These are phyloP conservation scores for Hyparrhenia diplandra DNA, from an alignment of 176 grass and related monocot species.

Conservation along the genomic window DNA sequence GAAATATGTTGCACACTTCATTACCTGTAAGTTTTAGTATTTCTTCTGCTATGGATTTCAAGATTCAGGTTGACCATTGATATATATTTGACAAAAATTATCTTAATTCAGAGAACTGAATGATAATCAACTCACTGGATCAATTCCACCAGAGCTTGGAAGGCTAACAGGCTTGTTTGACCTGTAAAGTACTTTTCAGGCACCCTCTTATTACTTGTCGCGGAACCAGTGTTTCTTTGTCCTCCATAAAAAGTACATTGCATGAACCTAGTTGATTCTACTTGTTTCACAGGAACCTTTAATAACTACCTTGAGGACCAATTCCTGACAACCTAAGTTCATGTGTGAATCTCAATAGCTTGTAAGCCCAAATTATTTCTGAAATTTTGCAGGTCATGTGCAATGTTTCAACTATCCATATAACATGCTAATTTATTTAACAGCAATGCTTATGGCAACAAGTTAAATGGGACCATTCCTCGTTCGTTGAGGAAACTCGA, in stretches of 20 bases:
- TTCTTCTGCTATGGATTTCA: neutral
- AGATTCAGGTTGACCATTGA: neutral
- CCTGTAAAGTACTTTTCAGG: slow-evolving; percentile 49
- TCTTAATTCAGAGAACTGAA: slow-evolving; percentile 74
- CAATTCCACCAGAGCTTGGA: slow-evolving; percentile 87
- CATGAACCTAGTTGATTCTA: neutral
- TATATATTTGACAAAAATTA: neutral
- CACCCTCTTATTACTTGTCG: neutral
- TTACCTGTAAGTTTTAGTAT: slow-evolving; percentile 62
- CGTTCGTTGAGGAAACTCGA: slow-evolving; percentile 72
- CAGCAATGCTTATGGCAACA: slow-evolving; percentile 95
- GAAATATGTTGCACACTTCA: slow-evolving; percentile 94
- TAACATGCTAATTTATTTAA: slow-evolving; percentile 17
- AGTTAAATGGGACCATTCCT: slow-evolving; percentile 91
- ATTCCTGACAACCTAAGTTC: slow-evolving; percentile 94
- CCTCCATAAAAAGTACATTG: neutral
- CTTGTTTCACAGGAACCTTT: slow-evolving; percentile 59
- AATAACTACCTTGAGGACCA: slow-evolving; percentile 83
- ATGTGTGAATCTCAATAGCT: slow-evolving; percentile 94
- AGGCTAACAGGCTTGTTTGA: slow-evolving; percentile 88
- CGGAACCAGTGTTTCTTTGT: neutral
- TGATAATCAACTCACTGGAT: slow-evolving; percentile 80
- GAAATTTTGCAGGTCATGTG: neutral
- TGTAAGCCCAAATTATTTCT: slow-evolving; percentile 54
- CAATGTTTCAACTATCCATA: neutral